These are phyloP conservation scores for Jatropha multifida DNA, from an alignment of 441 rosid species.

Conservation along the genomic window DNA sequence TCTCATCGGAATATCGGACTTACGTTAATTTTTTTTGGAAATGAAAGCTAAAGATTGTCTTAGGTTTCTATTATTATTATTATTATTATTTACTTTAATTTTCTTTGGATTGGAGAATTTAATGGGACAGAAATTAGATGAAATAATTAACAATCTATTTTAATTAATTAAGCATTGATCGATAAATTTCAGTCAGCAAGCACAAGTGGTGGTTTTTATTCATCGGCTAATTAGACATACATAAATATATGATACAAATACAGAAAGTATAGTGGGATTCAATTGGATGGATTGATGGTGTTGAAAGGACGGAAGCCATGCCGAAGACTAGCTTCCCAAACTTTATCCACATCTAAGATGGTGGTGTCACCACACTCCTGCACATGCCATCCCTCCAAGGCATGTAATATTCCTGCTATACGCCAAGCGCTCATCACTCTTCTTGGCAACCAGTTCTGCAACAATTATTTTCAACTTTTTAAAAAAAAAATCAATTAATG, in stretches of 20 bases:
- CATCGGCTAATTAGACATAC: too few relatives aligned
- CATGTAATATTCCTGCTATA: conserved; percentile 53
- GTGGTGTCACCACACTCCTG: conserved; percentile 50
- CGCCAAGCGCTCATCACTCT: conserved; percentile 55
- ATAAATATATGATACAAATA: too few relatives aligned
- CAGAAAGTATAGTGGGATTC: too few relatives aligned
- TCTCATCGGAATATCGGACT: background rate
- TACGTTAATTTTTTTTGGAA: background rate
- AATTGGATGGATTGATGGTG: background rate
- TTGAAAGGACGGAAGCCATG: conserved; percentile 46
- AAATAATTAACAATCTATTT: background rate
- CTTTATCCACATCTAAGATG: conserved; percentile 32
- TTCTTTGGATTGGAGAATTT: background rate
- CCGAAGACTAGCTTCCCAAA: conserved; percentile 53
- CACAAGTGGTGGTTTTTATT: too few relatives aligned
- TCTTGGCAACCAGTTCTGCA: conserved; percentile 56
- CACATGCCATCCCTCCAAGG: conserved; percentile 47
- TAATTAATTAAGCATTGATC: too few relatives aligned
- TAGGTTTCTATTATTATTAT: background rate
- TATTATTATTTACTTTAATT: background rate
- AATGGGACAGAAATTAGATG: background rate
- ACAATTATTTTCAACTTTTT: too few relatives aligned
- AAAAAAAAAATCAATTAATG: too few relatives aligned
- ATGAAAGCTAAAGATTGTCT: background rate
- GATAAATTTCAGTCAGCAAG: too few relatives aligned